These are phyloP conservation scores for Schoenoplectus tabernaemontani DNA, from an alignment of 202 grass and related monocot genomes.

Conservation along the genomic window DNA sequence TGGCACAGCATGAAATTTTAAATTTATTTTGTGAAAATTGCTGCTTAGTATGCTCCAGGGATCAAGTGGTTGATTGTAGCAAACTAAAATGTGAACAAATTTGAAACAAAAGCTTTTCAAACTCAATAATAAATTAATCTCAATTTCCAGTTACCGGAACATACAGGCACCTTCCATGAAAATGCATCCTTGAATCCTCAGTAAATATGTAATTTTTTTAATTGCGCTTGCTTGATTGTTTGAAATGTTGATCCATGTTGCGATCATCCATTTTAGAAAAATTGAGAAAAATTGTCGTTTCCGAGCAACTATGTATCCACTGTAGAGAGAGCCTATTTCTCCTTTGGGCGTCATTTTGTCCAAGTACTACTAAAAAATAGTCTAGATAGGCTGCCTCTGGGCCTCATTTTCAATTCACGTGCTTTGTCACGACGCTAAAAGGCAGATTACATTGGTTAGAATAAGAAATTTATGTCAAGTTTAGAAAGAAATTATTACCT, in stretches of 20 bases:
- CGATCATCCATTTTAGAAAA: neutral
- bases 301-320: neutral
- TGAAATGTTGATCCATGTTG: neutral
- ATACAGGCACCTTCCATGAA: neutral
- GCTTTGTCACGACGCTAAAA: neutral
- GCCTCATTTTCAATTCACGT: conserved; percentile 10
- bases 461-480: neutral
- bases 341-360: neutral
- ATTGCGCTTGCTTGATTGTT: neutral
- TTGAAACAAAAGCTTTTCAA: neutral
- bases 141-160: neutral
- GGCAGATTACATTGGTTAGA: neutral
- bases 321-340: neutral
- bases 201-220: neutral
- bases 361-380: neutral
- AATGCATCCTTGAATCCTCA: neutral
- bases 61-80: neutral
- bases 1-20: neutral
- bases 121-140: neutral
- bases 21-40: neutral
- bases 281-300: neutral
- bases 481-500: neutral
- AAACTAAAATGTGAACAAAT: neutral
- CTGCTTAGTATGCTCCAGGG: neutral
- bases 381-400: conserved; percentile 8